These are phyloP conservation scores for Spathaspora arborariae DNA, from an alignment of 805 yeast species.

Conservation along the genomic window DNA sequence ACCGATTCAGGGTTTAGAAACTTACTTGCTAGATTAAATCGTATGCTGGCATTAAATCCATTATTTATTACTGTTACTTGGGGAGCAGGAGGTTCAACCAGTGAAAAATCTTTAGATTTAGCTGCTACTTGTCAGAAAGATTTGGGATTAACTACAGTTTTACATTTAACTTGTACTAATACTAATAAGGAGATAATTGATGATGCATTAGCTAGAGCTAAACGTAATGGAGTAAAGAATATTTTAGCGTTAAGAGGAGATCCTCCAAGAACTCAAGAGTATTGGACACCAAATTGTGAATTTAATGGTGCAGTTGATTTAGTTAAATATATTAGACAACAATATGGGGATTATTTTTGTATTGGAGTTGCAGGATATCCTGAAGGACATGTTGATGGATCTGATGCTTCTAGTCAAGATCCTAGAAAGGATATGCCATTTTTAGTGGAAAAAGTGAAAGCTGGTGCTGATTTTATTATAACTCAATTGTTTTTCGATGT, in stretches of 20 bases:
- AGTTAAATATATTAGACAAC: slow-evolving; percentile 68
- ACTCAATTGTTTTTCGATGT: slow-evolving; percentile 91
- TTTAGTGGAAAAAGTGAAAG: slow-evolving; percentile 78
- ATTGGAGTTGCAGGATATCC: slow-evolving; percentile 98
- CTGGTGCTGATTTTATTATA: slow-evolving; percentile 92
- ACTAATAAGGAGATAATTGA: slow-evolving; percentile 77
- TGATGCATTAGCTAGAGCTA: slow-evolving; percentile 69
- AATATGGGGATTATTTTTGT: slow-evolving; percentile 80
- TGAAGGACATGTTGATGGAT: slow-evolving; percentile 93
- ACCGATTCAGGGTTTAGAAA: slow-evolving; percentile 86
- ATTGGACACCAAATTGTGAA: slow-evolving; percentile 50
- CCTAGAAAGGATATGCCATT: slow-evolving; percentile 69
- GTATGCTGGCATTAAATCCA: slow-evolving; percentile 88
- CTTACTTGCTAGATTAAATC: slow-evolving; percentile 76
- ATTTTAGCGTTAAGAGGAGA: slow-evolving; percentile 94
- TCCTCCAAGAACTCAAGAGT: slow-evolving; percentile 79
- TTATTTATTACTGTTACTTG: slow-evolving; percentile 90
- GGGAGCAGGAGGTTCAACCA: slow-evolving; percentile 98
- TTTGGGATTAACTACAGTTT: slow-evolving; percentile 80
- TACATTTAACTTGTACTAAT: slow-evolving; percentile 95
- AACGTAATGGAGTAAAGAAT: slow-evolving; percentile 75
- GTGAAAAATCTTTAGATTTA: slow-evolving; percentile 78
- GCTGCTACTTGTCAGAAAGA: slow-evolving; percentile 75
- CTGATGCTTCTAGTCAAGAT: slow-evolving; percentile 62
- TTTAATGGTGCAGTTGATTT: slow-evolving; percentile 83